Percentiles rank a stretch among this genome's conserved stretches.
phyloP scores from a whole-genome alignment of 345 rosid genomes.

The Trapa bicornis region DNA sequence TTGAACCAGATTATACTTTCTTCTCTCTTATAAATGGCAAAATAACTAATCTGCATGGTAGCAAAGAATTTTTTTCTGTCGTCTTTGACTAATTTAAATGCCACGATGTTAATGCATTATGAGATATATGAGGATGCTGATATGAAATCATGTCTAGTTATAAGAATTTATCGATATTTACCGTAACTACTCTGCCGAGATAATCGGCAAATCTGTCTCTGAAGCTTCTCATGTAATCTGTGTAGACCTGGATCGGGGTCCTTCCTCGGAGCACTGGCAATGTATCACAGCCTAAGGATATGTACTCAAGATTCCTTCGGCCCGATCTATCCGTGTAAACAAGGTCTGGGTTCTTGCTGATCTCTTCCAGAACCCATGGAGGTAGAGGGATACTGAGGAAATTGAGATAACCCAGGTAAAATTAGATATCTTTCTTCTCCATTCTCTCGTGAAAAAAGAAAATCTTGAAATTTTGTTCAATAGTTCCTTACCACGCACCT shows the following conservation, averaged over 20 bases:
- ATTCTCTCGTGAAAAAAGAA: neutral
- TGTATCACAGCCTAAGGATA: conserved; percentile 82
- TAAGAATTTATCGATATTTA: conserved; percentile 19
- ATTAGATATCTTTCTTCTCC: neutral
- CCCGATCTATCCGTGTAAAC: conserved; percentile 91
- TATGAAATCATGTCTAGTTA: neutral
- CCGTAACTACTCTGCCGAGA: conserved; percentile 68
- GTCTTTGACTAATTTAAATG: neutral
- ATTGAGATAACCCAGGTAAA: conserved; percentile 2
- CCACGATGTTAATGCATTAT: neutral
- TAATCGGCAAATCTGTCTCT: conserved; percentile 51
- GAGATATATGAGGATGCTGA: neutral
- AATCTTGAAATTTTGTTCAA: neutral
- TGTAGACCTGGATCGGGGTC: conserved; percentile 84
- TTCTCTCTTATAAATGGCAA: neutral
- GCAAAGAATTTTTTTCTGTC: neutral
- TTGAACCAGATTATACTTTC: neutral
- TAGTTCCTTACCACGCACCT: too few relatives aligned
- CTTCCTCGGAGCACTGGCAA: conserved; percentile 77
- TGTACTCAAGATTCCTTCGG: conserved; percentile 76
- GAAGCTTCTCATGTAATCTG: conserved; percentile 94
- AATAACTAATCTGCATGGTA: neutral
- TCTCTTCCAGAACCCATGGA: conserved; percentile 95
- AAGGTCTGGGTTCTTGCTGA: conserved; percentile 78
- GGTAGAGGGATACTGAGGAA: conserved; percentile 72